Base-by-base conservation (phyloP, 2,329 filamentous ascomycete genomes). In the Fusarium sambucinum region DNA sequence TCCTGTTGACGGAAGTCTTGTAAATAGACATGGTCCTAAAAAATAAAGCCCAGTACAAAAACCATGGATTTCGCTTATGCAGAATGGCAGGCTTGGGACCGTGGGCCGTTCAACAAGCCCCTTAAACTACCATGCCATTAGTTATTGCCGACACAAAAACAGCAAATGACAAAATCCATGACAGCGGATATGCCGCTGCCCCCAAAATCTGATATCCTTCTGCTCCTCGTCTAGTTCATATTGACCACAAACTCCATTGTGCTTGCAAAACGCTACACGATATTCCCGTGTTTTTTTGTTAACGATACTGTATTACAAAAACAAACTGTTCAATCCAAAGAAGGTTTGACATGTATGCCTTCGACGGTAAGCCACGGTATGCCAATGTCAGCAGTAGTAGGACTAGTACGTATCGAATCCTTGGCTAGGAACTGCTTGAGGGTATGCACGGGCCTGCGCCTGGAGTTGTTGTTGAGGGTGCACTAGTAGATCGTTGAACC, bases 401-500 rank as follows among this genome's bases (percentile, higher is more conserved):
- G 35, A n/a, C 32, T 78, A 80, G 63, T 80, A 80, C 45, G 73
- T 71, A 32, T 80, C 78, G 51, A 78, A 80, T 30, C 69, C 71
- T 63, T 82, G 81, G 13, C 79, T 73, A 3, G 80, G 80, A 44
- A 81, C 77, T 25, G 76, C 68, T 53, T 80, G 81, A 33, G 79
- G 76, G 58, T 83, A 82, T 32, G 69, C 75, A 51, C 78, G 78
- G 51, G 78, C 76, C 59, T 84, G 82, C 16, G 80, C 77, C 63
- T 84, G 82, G 66, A 83, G 71, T 57, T 82, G 76, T 35, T 77
- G 76, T 37, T 79, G 84, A 59, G 87, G 84, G 61, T 86, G 84
- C 73, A 88, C 83, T 16, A 89, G 82, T 17, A 94, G 79, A 73
- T 95, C 92, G 67, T 85, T 87, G 82, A 99, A 99, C 96, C 96